Evolutionary conservation across 1,284 basidiomycete genomes (phyloP).

Genomic region (Gomphus bonarii): DNA sequence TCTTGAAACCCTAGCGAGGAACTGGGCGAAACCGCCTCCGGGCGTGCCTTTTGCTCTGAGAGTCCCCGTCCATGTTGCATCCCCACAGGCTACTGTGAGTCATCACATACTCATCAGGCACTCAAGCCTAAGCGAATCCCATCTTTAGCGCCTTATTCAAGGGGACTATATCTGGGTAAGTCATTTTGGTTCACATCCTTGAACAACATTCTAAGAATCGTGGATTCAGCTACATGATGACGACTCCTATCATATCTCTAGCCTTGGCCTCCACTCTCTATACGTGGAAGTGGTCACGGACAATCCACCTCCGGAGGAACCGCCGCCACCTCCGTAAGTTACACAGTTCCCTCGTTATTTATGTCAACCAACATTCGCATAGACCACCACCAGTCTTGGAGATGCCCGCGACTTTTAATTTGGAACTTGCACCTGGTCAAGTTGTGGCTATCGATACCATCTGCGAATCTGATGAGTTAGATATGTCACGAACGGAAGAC

Average conservation of each 20-base stretch:
- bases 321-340: constrained; percentile 46
- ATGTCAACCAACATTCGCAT: constrained; percentile 10
- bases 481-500: constrained; percentile 82
- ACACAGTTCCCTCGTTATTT: not conserved
- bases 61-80: constrained; percentile 73
- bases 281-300: constrained; percentile 75
- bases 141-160: constrained; percentile 53
- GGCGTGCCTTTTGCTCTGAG: constrained; percentile 61
- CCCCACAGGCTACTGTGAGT: constrained; percentile 65
- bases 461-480: constrained; percentile 64
- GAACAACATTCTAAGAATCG: not conserved
- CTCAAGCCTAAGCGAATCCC: constrained; percentile 14
- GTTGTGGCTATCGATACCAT: constrained; percentile 66
- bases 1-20: constrained; percentile 62
- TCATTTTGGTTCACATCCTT: not conserved
- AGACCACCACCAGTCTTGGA: constrained; percentile 76
- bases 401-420: constrained; percentile 72
- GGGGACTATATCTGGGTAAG: constrained; percentile 68
- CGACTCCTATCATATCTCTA: constrained; percentile 75
- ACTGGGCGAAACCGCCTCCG: constrained; percentile 75
- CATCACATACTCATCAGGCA: constrained; percentile 5
- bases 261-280: constrained; percentile 64
- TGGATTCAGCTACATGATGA: constrained; percentile 54
- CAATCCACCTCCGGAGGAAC: constrained; percentile 64
- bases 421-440: constrained; percentile 67